Percentiles rank a stretch among this genome's conserved stretches.
These are phyloP conservation scores for Wickerhamiella qilinensis DNA, from an alignment of 805 yeast genomes.

Conservation along the genomic window DNA sequence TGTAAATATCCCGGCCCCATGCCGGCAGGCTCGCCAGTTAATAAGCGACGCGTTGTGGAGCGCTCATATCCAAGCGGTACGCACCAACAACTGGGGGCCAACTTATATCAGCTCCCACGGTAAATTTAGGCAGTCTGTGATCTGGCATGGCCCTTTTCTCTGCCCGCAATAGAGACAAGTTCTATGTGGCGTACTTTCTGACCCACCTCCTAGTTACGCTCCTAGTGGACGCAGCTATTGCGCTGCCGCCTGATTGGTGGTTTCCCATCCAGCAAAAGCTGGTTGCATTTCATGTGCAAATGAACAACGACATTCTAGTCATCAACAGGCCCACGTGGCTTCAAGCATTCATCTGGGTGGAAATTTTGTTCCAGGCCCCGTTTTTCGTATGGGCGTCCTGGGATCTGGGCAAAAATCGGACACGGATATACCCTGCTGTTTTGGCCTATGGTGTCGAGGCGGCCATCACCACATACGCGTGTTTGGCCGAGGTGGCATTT, in stretches of 20 bases:
- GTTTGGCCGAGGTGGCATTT: constrained; percentile 27
- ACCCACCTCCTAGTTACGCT: constrained; percentile 65
- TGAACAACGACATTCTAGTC: constrained; percentile 60
- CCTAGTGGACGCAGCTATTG: constrained; percentile 57
- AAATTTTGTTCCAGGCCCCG: constrained; percentile 65
- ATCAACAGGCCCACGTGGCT: constrained; percentile 55
- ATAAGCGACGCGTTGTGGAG: too few relatives aligned
- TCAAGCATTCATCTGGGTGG: constrained; percentile 50
- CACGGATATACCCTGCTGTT: constrained; percentile 27
- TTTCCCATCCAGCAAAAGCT: constrained; percentile 33
- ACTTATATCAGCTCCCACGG: too few relatives aligned
- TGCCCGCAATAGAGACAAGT: constrained; percentile 5
- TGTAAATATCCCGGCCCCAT: too few relatives aligned
- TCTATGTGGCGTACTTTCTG: constrained; percentile 23
- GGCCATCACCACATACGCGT: constrained; percentile 56
- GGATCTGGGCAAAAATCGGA: constrained; percentile 21
- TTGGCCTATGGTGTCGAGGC: constrained; percentile 73
- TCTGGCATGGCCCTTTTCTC: not conserved
- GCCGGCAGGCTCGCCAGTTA: too few relatives aligned
- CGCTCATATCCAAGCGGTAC: too few relatives aligned
- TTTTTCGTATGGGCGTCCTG: constrained; percentile 37
- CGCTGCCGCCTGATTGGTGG: constrained; percentile 38
- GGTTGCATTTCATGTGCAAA: constrained; percentile 40
- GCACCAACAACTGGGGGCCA: too few relatives aligned
- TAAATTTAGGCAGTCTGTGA: too few relatives aligned